These are phyloP conservation scores for Gryganskiella cystojenkinii DNA, from an alignment of 192 early-diverging fungal species.

Conservation along the genomic window DNA sequence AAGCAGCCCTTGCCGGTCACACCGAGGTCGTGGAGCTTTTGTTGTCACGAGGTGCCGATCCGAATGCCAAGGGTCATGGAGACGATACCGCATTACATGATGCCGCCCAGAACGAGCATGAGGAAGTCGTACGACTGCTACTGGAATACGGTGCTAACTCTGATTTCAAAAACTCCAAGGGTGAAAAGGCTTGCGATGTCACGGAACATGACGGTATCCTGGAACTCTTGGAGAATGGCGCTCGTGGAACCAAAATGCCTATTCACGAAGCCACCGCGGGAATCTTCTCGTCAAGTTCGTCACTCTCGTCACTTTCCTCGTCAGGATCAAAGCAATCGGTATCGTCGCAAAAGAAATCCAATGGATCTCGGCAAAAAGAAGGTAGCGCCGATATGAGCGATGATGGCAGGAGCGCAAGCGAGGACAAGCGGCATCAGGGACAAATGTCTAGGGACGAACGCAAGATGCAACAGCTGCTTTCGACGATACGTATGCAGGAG, in stretches of 20 bases:
- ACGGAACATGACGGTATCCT: constrained; percentile 40
- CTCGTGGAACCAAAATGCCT: constrained; percentile 33
- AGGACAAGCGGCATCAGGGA: constrained; percentile 17
- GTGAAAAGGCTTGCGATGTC: constrained; percentile 66
- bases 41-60: constrained; percentile 67
- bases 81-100: constrained; percentile 74
- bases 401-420: constrained; percentile 38
- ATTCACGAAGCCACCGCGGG: not conserved
- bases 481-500: constrained; percentile 70
- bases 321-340: constrained; percentile 11
- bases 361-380: constrained; percentile 14
- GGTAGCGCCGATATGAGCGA: constrained; percentile 46
- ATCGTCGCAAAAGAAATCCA: constrained; percentile 4
- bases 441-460: constrained; percentile 73
- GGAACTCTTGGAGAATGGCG: constrained; percentile 38
- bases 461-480: constrained; percentile 73
- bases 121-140: constrained; percentile 54
- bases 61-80: constrained; percentile 66
- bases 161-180: constrained; percentile 59
- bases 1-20: constrained; percentile 62
- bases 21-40: constrained; percentile 55
- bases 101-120: constrained; percentile 68
- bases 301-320: constrained; percentile 15
- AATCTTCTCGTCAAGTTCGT: constrained; percentile 6
- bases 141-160: constrained; percentile 62